A percentile compares a stretch with the other conserved stretches of the same genome.
These are phyloP conservation scores for Cryptococcus sp. DNA, from an alignment of 1,284 basidiomycete species.

Conservation along the genomic window DNA sequence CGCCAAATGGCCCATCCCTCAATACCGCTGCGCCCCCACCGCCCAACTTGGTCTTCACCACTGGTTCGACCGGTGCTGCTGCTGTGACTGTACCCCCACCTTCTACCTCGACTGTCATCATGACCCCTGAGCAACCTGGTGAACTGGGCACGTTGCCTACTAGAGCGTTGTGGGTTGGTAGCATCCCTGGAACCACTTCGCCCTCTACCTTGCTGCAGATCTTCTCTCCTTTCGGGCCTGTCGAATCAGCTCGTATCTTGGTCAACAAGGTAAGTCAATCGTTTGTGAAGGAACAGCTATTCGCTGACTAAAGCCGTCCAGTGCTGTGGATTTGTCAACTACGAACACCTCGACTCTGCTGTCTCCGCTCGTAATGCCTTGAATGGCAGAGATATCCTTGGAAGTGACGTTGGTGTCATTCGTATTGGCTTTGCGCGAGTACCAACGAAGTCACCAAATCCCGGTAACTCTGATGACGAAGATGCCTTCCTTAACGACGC, in stretches of 20 bases:
- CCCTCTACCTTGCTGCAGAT: constrained; percentile 79
- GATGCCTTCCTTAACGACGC: constrained; percentile 64
- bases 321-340: constrained; percentile 71
- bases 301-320: constrained; percentile 1
- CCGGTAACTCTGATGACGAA: constrained; percentile 32
- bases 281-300: not conserved
- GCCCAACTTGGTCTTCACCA: constrained; percentile 58
- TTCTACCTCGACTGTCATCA: constrained; percentile 15
- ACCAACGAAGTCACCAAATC: constrained; percentile 67
- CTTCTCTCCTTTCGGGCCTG: constrained; percentile 94
- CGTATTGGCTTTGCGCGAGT: constrained; percentile 96
- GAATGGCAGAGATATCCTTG: constrained; percentile 91
- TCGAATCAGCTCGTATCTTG: constrained; percentile 92
- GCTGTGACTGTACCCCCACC: constrained; percentile 54
- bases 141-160: constrained; percentile 70
- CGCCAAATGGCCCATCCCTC: constrained; percentile 76
- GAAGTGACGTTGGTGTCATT: constrained; percentile 91
- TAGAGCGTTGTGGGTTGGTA: constrained; percentile 92
- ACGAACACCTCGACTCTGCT: constrained; percentile 94
- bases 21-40: constrained; percentile 63
- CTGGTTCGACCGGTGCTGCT: constrained; percentile 51
- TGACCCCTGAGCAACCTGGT: constrained; percentile 21
- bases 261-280: constrained; percentile 87
- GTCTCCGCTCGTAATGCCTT: constrained; percentile 91
- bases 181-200: constrained; percentile 89